Evolutionary conservation across 352 stramenopile genomes (phyloP).

Genomic region (Globisporangium spiculum): DNA sequence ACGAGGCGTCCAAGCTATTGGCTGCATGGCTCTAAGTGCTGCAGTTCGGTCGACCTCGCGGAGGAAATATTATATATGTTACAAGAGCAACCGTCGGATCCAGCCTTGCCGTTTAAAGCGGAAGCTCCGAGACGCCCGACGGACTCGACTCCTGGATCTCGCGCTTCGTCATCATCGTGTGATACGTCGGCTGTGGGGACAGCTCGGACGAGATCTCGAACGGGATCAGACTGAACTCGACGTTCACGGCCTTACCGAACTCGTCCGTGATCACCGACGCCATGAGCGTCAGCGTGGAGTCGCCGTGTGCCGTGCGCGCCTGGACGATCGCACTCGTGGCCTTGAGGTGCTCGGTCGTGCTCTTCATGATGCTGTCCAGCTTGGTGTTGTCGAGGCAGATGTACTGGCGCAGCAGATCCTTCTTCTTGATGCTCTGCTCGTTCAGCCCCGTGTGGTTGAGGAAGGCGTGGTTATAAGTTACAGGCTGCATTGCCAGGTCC

Average conservation of each 20-base stretch:
- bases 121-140: slow-evolving; percentile 48
- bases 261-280: slow-evolving; percentile 60
- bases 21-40: slow-evolving; percentile 1
- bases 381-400: slow-evolving; percentile 52
- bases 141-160: slow-evolving; percentile 53
- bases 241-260: slow-evolving; percentile 34
- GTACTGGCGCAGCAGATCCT: slow-evolving; percentile 31
- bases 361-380: slow-evolving; percentile 45
- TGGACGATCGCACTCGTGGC: slow-evolving; percentile 51
- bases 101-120: slow-evolving; percentile 22
- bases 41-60: not conserved
- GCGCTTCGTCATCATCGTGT: slow-evolving; percentile 24
- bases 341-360: slow-evolving; percentile 36
- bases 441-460: slow-evolving; percentile 38
- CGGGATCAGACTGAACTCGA: slow-evolving; percentile 68
- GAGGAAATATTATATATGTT: slow-evolving; percentile 58
- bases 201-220: slow-evolving; percentile 53
- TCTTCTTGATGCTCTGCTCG: slow-evolving; percentile 39
- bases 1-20: not conserved
- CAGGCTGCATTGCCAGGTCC: slow-evolving; percentile 44
- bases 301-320: slow-evolving; percentile 38
- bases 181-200: slow-evolving; percentile 13
- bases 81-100: slow-evolving; percentile 17
- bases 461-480: slow-evolving; percentile 63
- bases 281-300: slow-evolving; percentile 54